Base-by-base conservation (phyloP, 768 basidiomycete species). In the Leccinum uliginosum region DNA sequence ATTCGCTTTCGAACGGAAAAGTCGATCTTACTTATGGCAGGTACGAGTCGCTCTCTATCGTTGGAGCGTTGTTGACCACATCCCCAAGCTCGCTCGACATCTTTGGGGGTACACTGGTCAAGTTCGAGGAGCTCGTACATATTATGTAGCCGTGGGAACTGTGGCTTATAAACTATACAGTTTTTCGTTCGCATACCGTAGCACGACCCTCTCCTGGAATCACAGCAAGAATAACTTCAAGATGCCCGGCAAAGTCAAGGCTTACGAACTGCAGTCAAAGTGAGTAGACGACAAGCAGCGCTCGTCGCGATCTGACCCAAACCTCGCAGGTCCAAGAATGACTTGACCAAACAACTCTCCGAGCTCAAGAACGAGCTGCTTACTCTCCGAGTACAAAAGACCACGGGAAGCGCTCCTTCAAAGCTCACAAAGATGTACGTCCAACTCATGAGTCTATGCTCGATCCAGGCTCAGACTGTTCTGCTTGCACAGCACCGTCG, bases 381-480 rank as follows among this genome's bases (percentile, higher is more conserved):
- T 62, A 80, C 81, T 70, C 83, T 99, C 75, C 87, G 96, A 69
- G 97, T 99, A 62, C 93, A 97, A 83, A 98, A 98, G 84, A 92
- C 96, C 70, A 91, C 93, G 59, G 94, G 94, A 69, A 93, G 94
- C 32, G 91, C 92, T 65, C 88, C 95, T 57, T 86, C 92, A 56
- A 98, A 98, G 79, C 83, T 99, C 66, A 95, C 92, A 69, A 93
- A 91, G 81, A 98, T 99, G 97, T 99, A 75, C 68, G 89, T 83
- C 30, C 3, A 21, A 4, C 14, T 51, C 14, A 4, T 35, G 24
- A 10, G 11, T 29, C 2, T 29, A 27, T 7, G 14, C 17, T 48
- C 15, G 32, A 49, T 49, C 30, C 29, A 6, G 44, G 45, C 1
- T 8, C n/a, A 14, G 17, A n/a, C 27, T 32, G 29, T 58, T 50